These are phyloP conservation scores for Amanita inopinata DNA, from an alignment of 768 basidiomycete genomes.

Conservation along the genomic window DNA sequence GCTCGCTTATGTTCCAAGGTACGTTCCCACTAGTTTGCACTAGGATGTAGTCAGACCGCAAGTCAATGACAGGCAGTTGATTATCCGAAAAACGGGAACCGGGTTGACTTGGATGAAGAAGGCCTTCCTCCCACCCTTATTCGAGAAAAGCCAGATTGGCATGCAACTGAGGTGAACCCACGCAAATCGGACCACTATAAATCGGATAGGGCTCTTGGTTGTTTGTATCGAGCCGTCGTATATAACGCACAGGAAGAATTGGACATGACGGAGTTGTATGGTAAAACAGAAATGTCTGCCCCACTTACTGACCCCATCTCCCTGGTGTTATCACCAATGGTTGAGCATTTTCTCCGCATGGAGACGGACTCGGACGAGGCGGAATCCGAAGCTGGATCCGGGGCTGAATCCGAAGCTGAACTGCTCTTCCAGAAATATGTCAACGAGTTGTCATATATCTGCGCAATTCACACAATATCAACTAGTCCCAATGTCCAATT, in stretches of 20 bases:
- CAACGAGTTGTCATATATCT: constrained; percentile 63
- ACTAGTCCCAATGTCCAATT: constrained; percentile 44
- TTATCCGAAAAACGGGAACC: constrained; percentile 69
- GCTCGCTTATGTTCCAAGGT: constrained; percentile 53
- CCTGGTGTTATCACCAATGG: constrained; percentile 18
- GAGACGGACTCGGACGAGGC: constrained; percentile 17
- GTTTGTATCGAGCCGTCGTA: constrained; percentile 54
- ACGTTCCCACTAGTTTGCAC: constrained; percentile 2
- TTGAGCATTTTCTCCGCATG: constrained; percentile 22
- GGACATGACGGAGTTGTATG: constrained; percentile 15
- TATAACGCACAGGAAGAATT: constrained; percentile 25
- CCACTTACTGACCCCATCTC: constrained; percentile 31
- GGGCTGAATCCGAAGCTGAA: constrained; percentile 7
- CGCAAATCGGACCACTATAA: constrained; percentile 59
- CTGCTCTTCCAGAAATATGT: constrained; percentile 41
- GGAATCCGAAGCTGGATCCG: constrained; percentile 20
- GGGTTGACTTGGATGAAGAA: constrained; percentile 40
- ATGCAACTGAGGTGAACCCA: constrained; percentile 46
- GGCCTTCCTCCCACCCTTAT: constrained; percentile 46
- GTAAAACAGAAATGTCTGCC: constrained; percentile 9
- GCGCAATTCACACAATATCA: constrained; percentile 56
- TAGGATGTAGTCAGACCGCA: background rate
- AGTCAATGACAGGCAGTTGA: constrained; percentile 48
- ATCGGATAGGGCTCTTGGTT: constrained; percentile 61
- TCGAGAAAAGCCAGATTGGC: constrained; percentile 73